Evolutionary conservation across 768 basidiomycete genomes (phyloP), one percentile per base, ranked within the genome.

Genomic region (Podaxis sp.): DNA sequence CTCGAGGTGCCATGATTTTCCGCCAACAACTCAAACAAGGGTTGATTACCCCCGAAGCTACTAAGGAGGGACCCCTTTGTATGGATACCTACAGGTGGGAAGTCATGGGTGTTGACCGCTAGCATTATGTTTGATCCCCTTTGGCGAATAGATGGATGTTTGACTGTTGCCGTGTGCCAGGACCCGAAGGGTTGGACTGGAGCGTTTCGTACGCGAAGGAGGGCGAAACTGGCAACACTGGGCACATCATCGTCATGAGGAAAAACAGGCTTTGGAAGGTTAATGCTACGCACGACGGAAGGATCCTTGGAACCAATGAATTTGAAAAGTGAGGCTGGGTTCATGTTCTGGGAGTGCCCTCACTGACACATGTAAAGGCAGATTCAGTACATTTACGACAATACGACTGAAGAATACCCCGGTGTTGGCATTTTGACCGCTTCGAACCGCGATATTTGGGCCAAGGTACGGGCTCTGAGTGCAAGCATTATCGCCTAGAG

Each of bases 261-360:
- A 92, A 89, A 65, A 93, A 93, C 63, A 81, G 93, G 33, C 80
- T 88, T 17, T 98, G 92, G 91, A 93, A 89, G 69, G 76, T 98
- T 22, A 83, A 89, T 26, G 82, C 84, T 3, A 77, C 83, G 51
- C 69, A 77, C 40, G 76, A 82, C 28, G 87, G 85, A 1, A 75
- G 77, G 15, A 80, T 93, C 28, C 76, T 89, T 28, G 86, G 88
- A 67, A 85, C 87, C 6, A 69, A 71, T 3, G 90, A 93, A 68
- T 72, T 95, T 3, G 83, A 88, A 60, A 80, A 74, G 92, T 91
- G 65, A 63, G 80, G 64, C 3, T 33, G 53, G 10, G 41, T 55
- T 33, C 26, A 48, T 6, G n/a, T 30, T 62, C 20, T 17, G 36
- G 28, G 22, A 3, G 36, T 30, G 36, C n/a, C 20, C 26, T 48